phyloP scores from a whole-genome alignment of 345 rosid species.

The Trapa incisa region DNA sequence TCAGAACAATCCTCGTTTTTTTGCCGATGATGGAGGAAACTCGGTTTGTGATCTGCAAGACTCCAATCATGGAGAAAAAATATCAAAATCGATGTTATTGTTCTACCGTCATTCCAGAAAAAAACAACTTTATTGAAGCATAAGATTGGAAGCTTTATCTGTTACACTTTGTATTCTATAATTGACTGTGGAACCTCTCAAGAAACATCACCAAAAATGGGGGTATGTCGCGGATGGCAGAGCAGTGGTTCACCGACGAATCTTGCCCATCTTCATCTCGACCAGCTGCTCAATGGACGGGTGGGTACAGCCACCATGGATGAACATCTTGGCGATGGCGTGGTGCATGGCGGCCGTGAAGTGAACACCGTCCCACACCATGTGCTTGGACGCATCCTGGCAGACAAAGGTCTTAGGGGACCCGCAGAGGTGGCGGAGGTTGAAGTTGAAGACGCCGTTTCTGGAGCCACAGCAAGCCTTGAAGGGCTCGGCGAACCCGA shows the following conservation, averaged over 20 bases:
- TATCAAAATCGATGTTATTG: too few relatives aligned
- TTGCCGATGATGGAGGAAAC: too few relatives aligned
- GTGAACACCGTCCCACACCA: conserved; percentile 25
- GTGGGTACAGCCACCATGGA: not conserved
- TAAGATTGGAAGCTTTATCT: not conserved
- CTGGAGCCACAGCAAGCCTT: conserved; percentile 9
- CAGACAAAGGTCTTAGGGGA: conserved; percentile 10
- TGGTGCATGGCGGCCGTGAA: not conserved
- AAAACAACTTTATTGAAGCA: not conserved
- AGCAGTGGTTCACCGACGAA: not conserved
- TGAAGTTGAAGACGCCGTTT: conserved; percentile 12
- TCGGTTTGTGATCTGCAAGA: too few relatives aligned
- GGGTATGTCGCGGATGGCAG: too few relatives aligned
- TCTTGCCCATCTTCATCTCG: not conserved
- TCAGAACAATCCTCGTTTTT: too few relatives aligned
- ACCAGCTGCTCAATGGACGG: not conserved
- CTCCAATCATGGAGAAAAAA: too few relatives aligned
- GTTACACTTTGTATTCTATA: not conserved
- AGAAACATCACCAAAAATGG: not conserved
- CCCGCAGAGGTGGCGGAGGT: conserved; percentile 12
- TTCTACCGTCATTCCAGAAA: not conserved
- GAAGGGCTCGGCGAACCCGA: not conserved
- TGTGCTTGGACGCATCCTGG: conserved; percentile 1
- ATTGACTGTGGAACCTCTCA: not conserved
- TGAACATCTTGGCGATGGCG: not conserved